A percentile compares a stretch with the other conserved stretches of the same genome.
These are phyloP conservation scores for Acorus calamus DNA, from an alignment of 106 monocot species.

Conservation along the genomic window DNA sequence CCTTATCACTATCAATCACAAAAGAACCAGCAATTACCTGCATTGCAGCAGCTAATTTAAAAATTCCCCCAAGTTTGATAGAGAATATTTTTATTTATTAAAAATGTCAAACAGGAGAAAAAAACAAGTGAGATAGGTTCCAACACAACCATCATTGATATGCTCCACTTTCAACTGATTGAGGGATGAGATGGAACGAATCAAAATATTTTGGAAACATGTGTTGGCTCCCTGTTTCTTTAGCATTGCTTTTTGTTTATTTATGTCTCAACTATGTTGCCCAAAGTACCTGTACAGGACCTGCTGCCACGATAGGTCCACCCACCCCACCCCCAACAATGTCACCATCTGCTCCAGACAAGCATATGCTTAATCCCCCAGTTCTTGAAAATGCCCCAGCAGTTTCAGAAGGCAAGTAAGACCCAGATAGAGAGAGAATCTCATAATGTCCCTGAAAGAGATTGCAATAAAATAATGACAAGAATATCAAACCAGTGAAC, in stretches of 20 bases:
- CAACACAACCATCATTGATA: not conserved
- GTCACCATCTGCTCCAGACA: conserved; percentile 28
- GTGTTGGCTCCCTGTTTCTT: too few species aligned
- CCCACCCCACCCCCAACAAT: conserved; percentile 37
- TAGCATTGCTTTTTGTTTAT: too few species aligned
- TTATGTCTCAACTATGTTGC: too few species aligned
- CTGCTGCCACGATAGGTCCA: conserved; percentile 33
- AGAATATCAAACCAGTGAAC: too few species aligned
- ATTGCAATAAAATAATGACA: not conserved
- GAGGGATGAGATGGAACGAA: not conserved
- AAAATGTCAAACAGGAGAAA: not conserved
- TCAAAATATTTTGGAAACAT: not conserved
- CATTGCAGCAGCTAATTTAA: not conserved
- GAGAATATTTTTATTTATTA: not conserved
- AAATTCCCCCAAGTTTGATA: not conserved
- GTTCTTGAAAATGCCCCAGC: conserved; percentile 16
- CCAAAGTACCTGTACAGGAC: conserved; percentile 28
- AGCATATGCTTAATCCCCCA: conserved; percentile 32
- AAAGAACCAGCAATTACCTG: conserved; percentile 48
- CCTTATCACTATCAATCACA: conserved; percentile 14
- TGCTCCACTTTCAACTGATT: too few species aligned
- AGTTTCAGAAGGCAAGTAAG: conserved; percentile 21
- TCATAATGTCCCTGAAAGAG: conserved; percentile 36
- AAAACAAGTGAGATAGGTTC: not conserved
- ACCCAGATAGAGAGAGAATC: conserved; percentile 40